phyloP scores from a whole-genome alignment of 495 filamentous ascomycete genomes.

The Cercophora newfieldiana region DNA sequence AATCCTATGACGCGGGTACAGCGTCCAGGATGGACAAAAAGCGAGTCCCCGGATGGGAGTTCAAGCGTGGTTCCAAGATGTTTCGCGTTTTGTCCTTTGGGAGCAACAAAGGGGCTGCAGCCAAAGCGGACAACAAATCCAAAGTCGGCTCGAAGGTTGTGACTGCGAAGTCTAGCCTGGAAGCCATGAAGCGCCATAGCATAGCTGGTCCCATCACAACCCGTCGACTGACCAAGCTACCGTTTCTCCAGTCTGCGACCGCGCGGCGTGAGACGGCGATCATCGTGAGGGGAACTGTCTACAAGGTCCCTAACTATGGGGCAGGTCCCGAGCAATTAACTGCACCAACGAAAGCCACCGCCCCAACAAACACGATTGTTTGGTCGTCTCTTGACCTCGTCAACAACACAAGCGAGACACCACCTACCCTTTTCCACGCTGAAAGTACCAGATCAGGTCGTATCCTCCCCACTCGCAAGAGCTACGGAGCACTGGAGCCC shows the following conservation, averaged over 20 bases:
- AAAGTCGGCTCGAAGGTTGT: not conserved
- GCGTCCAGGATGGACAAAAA: conserved; percentile 14
- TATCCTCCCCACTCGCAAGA: conserved; percentile 21
- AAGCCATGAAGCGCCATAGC: not conserved
- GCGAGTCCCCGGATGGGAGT: conserved; percentile 8
- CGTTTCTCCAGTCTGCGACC: conserved; percentile 7
- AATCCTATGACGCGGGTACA: conserved; percentile 12
- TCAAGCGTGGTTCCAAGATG: conserved; percentile 24
- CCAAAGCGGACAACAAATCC: not conserved
- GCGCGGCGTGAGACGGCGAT: conserved; percentile 10
- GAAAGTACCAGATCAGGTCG: conserved; percentile 13
- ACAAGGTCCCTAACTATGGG: conserved; percentile 13
- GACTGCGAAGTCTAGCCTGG: not conserved
- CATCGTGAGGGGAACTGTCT: conserved; percentile 2
- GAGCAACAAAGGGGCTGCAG: not conserved
- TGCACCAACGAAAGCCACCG: not conserved
- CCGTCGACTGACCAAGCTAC: not conserved
- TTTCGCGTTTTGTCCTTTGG: conserved; percentile 21
- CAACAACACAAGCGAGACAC: conserved; percentile 2
- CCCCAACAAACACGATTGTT: not conserved
- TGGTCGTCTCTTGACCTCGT: conserved; percentile 10
- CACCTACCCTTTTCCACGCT: conserved; percentile 13
- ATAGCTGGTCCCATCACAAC: not conserved
- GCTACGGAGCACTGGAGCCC: conserved; percentile 17
- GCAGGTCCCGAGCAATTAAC: not conserved